Evolutionary conservation across 1,139 yeast species (phyloP), one percentile per base, ranked within the genome.

Genomic region (Saccharomyces hybrid): DNA sequence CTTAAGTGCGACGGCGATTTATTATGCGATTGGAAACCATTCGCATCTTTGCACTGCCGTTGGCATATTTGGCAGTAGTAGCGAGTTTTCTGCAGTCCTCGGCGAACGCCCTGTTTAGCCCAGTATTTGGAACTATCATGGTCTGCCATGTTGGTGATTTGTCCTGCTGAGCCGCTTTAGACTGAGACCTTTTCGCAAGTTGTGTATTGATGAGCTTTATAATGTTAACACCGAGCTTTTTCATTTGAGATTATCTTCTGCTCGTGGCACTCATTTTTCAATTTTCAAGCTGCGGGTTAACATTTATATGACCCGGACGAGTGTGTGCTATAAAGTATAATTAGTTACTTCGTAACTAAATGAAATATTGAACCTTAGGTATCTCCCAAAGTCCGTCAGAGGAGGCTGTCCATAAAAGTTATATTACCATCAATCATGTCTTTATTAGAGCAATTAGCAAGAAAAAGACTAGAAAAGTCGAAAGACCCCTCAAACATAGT

Each of bases 21-120:
- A 19, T 85, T 76, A 70, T 93, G 99, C 67, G 93, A 87, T 66
- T 86, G 85, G 74, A 88, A 93, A 32, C 99, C 99, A 71, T 93
- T 93, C 59, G 88, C 93, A 68, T 95, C 99, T 54, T 98, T 76
- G 69, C 98, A 91, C 72, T 93, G 99, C 66, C 91, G 88, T 65
- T 79, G 81, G 65, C 99, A 93, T 2, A 88, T 79, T 69, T 93
- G 99, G 69, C 99, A 93, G 70, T 90, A 93, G 77, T 81, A 93
- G 59, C 82, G 79, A 51, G 95, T 79, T 65, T 88, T 84, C 70
- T 91, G 97, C 14, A 91, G 81, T 6, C 98, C 98, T 46, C 82
- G 77, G 19, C 91, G 82, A 70, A 89, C 88, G 75, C 88, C 79
- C 68, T 85, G 84, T 63, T 88, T 89, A 46, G 93, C 79, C 56